Conservation (phyloP, 2,329 filamentous ascomycete species). For the Botrytis galanthina region DNA sequence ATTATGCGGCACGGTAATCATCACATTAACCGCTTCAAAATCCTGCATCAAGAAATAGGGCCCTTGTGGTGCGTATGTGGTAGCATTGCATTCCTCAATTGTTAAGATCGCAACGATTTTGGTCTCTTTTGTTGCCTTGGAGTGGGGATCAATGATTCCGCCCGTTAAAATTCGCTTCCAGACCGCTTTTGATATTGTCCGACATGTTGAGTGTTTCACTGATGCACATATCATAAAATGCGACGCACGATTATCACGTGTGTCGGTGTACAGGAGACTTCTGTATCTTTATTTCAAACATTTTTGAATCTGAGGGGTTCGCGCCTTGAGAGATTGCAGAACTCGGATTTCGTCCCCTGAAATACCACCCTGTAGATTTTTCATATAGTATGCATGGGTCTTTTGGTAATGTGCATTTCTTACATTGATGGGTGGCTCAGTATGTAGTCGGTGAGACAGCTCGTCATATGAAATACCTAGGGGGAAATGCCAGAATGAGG, state of each 20-base stretch:
- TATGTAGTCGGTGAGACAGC: background rate
- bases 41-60: background rate
- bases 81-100: constrained; percentile 8
- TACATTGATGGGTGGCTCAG: background rate
- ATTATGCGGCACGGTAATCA: background rate
- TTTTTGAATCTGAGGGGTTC: background rate
- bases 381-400: background rate
- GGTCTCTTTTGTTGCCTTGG: background rate
- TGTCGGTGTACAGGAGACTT: background rate
- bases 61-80: background rate
- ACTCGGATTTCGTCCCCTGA: background rate
- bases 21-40: background rate
- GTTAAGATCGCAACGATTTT: background rate
- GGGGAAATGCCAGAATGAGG: background rate
- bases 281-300: too few species aligned
- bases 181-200: background rate
- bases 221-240: background rate
- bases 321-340: background rate
- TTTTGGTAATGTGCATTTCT: background rate
- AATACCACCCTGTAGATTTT: background rate
- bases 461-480: background rate
- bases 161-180: background rate
- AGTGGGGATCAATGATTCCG: background rate
- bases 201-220: background rate
- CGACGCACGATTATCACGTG: background rate